Conservation (phyloP, 139 green algal genomes). For the Chlamydomonas asymmetrica region DNA sequence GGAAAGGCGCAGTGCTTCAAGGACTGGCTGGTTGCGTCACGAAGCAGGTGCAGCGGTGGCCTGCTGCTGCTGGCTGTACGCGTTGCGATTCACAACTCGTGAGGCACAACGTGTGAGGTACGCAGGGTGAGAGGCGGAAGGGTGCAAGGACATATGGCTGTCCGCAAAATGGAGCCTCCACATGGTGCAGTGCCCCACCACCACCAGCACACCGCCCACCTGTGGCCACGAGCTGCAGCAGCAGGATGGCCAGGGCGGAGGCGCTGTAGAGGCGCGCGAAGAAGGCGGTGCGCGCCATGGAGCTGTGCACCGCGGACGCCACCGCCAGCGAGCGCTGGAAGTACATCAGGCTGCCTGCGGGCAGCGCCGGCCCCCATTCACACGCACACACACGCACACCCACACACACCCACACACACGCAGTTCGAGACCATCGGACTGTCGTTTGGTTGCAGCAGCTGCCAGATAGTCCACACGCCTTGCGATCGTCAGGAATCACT, state of each 20-base stretch:
- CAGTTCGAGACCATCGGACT: too few species aligned
- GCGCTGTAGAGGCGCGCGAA: conserved; percentile 67
- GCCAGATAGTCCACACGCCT: neutral
- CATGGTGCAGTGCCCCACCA: too few species aligned
- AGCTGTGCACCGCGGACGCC: conserved; percentile 16
- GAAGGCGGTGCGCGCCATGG: conserved; percentile 49
- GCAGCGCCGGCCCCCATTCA: neutral
- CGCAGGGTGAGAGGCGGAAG: neutral
- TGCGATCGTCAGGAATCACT: too few species aligned
- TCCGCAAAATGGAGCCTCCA: too few species aligned
- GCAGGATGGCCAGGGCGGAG: conserved; percentile 53
- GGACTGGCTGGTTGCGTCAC: too few species aligned
- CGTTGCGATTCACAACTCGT: neutral
- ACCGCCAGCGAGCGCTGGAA: conserved; percentile 75
- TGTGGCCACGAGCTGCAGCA: conserved; percentile 56
- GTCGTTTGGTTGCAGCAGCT: too few species aligned
- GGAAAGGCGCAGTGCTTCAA: too few species aligned
- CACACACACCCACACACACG: too few species aligned
- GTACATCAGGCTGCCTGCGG: conserved; percentile 70
- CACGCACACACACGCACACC: conserved; percentile 1
- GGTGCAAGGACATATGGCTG: neutral
- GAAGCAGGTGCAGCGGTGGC: too few species aligned
- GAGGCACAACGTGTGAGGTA: neutral
- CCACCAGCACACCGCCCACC: too few species aligned
- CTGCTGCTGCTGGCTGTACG: too few species aligned